Evolutionary conservation across 257 asterid species (phyloP).

Genomic region (Ballota nigra): DNA sequence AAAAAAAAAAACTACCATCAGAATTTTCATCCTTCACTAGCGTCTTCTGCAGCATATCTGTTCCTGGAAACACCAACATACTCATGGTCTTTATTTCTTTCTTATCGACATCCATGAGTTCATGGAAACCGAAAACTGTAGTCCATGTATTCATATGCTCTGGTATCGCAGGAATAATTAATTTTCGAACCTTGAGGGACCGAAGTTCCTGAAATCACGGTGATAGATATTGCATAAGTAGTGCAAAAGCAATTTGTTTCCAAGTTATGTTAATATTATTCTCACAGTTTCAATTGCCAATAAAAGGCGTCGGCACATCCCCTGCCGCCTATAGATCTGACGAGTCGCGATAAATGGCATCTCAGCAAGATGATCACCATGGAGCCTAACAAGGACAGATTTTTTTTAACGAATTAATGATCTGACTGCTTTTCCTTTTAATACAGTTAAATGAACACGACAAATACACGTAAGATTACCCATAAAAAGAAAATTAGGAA

Average conservation of each 20-base stretch:
- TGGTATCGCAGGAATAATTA: constrained; percentile 90
- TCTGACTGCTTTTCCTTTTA: constrained; percentile 13
- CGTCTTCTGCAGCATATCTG: constrained; percentile 89
- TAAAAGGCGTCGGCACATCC: constrained; percentile 95
- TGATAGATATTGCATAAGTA: not conserved
- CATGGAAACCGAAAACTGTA: constrained; percentile 60
- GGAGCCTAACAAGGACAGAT: constrained; percentile 52
- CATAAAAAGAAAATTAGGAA: not conserved
- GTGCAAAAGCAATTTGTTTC: not conserved
- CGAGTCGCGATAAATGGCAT: constrained; percentile 99
- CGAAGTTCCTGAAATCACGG: constrained; percentile 59
- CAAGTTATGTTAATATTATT: not conserved
- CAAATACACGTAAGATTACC: not conserved
- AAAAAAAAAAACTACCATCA: constrained; percentile 52
- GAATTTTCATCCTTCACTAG: constrained; percentile 45
- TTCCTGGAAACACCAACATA: constrained; percentile 95
- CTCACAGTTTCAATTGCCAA: constrained; percentile 82
- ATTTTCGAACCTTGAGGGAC: constrained; percentile 61
- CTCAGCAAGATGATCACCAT: constrained; percentile 88
- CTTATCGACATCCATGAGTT: constrained; percentile 53
- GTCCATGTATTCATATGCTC: constrained; percentile 97
- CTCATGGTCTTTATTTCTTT: constrained; percentile 65
- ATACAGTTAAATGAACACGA: not conserved
- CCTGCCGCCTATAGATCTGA: constrained; percentile 87
- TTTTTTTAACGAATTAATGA: no score